Evolutionary conservation across 2,329 filamentous ascomycete genomes (phyloP), one percentile per base, ranked within the genome.

Genomic region (Aspergillus thermomutatus): DNA sequence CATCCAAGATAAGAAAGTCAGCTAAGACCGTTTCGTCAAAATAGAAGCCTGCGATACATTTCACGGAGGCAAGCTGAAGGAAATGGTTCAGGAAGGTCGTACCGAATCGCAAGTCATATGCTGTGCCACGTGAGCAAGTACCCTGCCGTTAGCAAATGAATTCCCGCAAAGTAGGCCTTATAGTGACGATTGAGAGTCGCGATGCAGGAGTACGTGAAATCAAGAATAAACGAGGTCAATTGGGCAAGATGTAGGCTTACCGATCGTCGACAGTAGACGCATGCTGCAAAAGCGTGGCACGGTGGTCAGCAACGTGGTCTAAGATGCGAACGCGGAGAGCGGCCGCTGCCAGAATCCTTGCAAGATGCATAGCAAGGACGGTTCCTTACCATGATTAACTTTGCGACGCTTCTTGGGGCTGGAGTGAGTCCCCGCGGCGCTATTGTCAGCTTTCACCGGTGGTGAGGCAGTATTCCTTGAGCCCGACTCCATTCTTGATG

Each of bases 101-200:
- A 92, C 89, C 80, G 90, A 87, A 83, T 93, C 90, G 82, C 90
- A 93, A 73, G 90, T 93, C 90, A 93, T 93, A 84, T 93, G 90
- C 89, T 92, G 75, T 78, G 70, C 78, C 68, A 77, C 74, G 68
- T 68, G 64, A 74, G 64, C 61, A 70, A 73, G 68, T 66, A 65
- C 64, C 66, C 69, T 70, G 70, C 58, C 57, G 74, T 81, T 80
- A 80, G 82, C 79, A 77, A 74, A 77, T 54, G 50, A 58, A 57
- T 62, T 60, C 58, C 58, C 52, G 62, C 52, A 52, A 59, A 58
- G 62, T 49, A 60, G 50, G 34, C 37, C 19, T 26, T 41, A 34
- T 27, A 37, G 56, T 40, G 48, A 53, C 66, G 62, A 66, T 57
- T 58, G 55, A 57, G 60, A 55, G 40, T 48, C 47, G 34, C 49